phyloP scores from a whole-genome alignment of 2,329 filamentous ascomycete genomes.

The Fusarium euwallaceae region DNA sequence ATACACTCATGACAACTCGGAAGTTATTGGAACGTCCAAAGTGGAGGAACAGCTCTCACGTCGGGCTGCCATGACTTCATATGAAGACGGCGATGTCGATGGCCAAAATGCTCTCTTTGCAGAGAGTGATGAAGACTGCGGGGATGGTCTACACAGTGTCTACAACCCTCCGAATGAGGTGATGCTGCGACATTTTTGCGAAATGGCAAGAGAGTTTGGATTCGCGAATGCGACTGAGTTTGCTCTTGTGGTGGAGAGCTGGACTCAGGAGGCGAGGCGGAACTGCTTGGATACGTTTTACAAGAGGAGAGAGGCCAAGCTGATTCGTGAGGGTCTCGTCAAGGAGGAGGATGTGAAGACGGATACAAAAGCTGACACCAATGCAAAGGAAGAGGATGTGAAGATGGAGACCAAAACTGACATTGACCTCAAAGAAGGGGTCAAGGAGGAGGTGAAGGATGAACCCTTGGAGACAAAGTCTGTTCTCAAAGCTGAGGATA shows the following conservation, averaged over 20 bases:
- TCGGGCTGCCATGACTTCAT: constrained; percentile 74
- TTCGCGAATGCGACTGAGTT: constrained; percentile 85
- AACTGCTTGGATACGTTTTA: constrained; percentile 88
- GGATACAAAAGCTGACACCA: constrained; percentile 16
- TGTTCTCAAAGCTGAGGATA: constrained; percentile 18
- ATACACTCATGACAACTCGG: constrained; percentile 96
- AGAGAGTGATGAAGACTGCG: constrained; percentile 57
- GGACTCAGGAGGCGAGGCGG: constrained; percentile 86
- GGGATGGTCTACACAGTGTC: constrained; percentile 50
- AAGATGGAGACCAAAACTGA: constrained; percentile 6
- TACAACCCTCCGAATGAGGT: constrained; percentile 84
- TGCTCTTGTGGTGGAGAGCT: constrained; percentile 89
- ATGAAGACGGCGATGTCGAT: constrained; percentile 58
- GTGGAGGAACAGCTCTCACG: constrained; percentile 89
- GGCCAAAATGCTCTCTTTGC: constrained; percentile 71
- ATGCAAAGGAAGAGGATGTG: constrained; percentile 20
- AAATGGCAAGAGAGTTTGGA: constrained; percentile 85
- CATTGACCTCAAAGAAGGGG: constrained; percentile 10
- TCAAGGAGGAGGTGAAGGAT: constrained; percentile 37
- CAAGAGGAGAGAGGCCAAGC: constrained; percentile 69
- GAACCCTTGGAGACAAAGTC: constrained; percentile 18
- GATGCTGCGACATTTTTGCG: constrained; percentile 86
- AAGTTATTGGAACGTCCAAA: constrained; percentile 92
- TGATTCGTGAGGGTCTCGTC: constrained; percentile 51
- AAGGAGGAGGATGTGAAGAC: constrained; percentile 43